Evolutionary conservation across 306 rosid genomes (phyloP).

Genomic region (Medicago arabica): DNA sequence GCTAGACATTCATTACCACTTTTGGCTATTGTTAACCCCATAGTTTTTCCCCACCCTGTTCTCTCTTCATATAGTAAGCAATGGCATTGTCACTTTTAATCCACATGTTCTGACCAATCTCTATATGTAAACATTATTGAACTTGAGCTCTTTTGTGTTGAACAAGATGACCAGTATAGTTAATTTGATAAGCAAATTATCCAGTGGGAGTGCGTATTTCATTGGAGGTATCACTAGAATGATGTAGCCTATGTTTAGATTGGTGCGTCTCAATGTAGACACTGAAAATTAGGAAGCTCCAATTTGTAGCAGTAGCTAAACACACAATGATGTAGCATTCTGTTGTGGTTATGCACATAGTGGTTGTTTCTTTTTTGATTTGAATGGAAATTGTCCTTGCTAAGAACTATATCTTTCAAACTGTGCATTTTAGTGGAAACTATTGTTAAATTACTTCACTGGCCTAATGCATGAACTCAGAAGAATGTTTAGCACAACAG

Average conservation of each 20-base stretch:
- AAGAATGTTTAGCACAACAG: not conserved
- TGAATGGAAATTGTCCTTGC: slow-evolving; percentile 1
- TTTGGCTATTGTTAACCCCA: not conserved
- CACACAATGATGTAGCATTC: not conserved
- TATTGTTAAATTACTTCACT: slow-evolving; percentile 1
- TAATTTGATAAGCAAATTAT: slow-evolving; percentile 9
- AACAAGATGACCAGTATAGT: not conserved
- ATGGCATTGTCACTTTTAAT: not conserved
- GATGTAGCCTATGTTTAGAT: too few species aligned
- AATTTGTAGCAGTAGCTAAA: not conserved
- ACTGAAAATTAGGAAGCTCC: not conserved
- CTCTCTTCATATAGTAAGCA: not conserved
- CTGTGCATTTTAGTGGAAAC: not conserved
- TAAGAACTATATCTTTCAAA: not conserved
- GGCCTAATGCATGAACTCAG: not conserved
- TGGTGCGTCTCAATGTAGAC: not conserved
- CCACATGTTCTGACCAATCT: not conserved
- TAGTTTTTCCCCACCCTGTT: not conserved
- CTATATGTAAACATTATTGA: not conserved
- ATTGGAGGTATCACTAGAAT: too few species aligned
- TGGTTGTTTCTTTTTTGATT: slow-evolving; percentile 11
- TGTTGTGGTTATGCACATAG: not conserved
- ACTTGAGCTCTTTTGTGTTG: not conserved
- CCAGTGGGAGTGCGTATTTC: too few species aligned
- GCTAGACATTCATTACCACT: not conserved